phyloP scores from a whole-genome alignment of 192 early-diverging fungal species.

The Allomyces macrogynus region DNA sequence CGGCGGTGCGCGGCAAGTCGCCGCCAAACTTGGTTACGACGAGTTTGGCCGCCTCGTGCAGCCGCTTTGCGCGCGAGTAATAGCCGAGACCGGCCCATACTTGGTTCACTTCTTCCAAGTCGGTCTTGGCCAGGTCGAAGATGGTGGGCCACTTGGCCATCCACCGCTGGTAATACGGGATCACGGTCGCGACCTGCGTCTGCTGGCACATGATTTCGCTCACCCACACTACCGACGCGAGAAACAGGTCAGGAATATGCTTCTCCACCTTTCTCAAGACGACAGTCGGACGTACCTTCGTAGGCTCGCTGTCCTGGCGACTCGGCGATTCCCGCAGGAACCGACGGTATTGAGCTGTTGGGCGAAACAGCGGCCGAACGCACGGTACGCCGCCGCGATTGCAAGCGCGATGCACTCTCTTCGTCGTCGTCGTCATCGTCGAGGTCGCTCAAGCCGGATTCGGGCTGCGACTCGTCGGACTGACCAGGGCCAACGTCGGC shows the following conservation, averaged over 20 bases:
- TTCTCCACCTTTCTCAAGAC: background rate
- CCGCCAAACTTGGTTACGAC: conserved; percentile 30
- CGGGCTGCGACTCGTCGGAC: too few species aligned
- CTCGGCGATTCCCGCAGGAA: background rate
- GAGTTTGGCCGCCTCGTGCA: conserved; percentile 43
- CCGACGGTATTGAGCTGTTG: too few species aligned
- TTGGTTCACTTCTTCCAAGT: conserved; percentile 20
- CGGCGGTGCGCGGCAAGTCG: conserved; percentile 30
- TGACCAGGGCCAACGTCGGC: too few species aligned
- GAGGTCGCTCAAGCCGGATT: too few species aligned
- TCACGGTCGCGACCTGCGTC: conserved; percentile 53
- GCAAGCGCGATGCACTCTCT: too few species aligned
- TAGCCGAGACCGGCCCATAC: conserved; percentile 62
- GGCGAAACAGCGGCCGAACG: too few species aligned
- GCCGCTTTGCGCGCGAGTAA: conserved; percentile 44
- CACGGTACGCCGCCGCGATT: too few species aligned
- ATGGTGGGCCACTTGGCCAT: conserved; percentile 51
- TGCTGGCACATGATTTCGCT: conserved; percentile 73
- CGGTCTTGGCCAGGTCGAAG: conserved; percentile 35
- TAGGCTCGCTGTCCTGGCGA: conserved; percentile 30
- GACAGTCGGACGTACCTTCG: conserved; percentile 10
- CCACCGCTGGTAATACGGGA: conserved; percentile 46
- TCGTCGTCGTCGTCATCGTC: too few species aligned
- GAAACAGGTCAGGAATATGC: background rate
- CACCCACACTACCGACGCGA: conserved; percentile 36